A percentile compares a stretch with the other conserved stretches of the same genome.
Evolutionary conservation across 306 rosid species (phyloP).

Genomic region (Pyrus communis): DNA sequence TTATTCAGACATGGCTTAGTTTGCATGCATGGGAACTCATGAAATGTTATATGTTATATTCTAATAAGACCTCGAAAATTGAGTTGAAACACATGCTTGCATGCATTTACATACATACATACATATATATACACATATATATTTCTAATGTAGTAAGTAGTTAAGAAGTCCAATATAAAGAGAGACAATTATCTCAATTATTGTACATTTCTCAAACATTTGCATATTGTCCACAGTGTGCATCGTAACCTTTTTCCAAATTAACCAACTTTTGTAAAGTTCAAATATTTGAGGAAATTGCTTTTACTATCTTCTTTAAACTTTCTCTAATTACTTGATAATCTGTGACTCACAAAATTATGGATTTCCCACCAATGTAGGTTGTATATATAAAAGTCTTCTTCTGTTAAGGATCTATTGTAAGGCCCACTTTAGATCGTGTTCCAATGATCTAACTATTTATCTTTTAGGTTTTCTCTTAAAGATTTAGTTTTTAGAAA

Average conservation of each 20-base stretch:
- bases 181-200: background rate
- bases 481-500: too few relatives aligned
- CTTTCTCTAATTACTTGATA: too few relatives aligned
- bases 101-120: too few relatives aligned
- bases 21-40: conserved; percentile 20
- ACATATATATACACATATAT: background rate
- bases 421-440: background rate
- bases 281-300: background rate
- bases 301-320: background rate
- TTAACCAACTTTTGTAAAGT: background rate
- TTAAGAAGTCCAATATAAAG: background rate
- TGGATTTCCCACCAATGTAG: background rate
- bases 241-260: background rate
- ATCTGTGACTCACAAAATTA: background rate
- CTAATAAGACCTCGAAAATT: conserved; percentile 18
- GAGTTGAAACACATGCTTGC: conserved; percentile 23
- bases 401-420: too few relatives aligned
- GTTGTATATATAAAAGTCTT: too few relatives aligned
- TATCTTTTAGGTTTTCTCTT: too few relatives aligned
- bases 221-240: background rate
- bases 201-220: background rate
- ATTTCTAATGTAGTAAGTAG: background rate
- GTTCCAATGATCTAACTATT: too few relatives aligned
- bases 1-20: background rate
- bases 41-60: background rate